phyloP scores from a whole-genome alignment of 495 filamentous ascomycete species.

The Tuber magnatum region DNA sequence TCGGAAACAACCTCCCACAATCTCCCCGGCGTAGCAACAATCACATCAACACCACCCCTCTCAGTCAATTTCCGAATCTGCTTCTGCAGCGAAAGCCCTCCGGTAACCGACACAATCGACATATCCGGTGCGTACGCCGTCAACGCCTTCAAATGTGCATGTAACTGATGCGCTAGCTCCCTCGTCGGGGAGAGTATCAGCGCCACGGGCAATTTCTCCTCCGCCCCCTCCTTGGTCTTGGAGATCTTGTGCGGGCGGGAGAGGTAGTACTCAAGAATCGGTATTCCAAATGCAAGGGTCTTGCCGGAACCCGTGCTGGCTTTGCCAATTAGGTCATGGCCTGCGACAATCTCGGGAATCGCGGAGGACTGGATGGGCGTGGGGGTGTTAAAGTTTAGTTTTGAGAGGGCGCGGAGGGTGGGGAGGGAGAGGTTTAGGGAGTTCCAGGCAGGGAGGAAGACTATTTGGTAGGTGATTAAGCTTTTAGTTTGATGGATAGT shows the following conservation, averaged over 20 bases:
- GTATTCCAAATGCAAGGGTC: slow-evolving; percentile 74
- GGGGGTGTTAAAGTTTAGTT: slow-evolving; percentile 68
- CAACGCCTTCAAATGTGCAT: slow-evolving; percentile 68
- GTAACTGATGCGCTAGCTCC: slow-evolving; percentile 86
- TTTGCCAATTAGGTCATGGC: slow-evolving; percentile 73
- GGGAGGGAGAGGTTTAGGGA: slow-evolving; percentile 60
- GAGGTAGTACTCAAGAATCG: slow-evolving; percentile 63
- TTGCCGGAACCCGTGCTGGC: slow-evolving; percentile 79
- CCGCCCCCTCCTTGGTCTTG: slow-evolving; percentile 31
- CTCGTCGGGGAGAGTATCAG: slow-evolving; percentile 87
- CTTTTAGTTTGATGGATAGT: slow-evolving; percentile 4
- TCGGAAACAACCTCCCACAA: slow-evolving; percentile 86
- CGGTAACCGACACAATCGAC: slow-evolving; percentile 74
- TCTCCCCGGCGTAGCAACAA: slow-evolving; percentile 85
- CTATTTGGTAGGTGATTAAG: slow-evolving; percentile 17
- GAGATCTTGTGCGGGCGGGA: slow-evolving; percentile 3
- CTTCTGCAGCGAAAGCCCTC: slow-evolving; percentile 85
- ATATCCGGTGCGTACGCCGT: slow-evolving; percentile 55
- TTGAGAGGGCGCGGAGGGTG: slow-evolving; percentile 64
- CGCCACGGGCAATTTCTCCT: slow-evolving; percentile 57
- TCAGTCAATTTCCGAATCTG: slow-evolving; percentile 68
- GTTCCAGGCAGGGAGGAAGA: slow-evolving; percentile 69
- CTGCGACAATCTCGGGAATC: slow-evolving; percentile 68
- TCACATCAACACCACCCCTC: slow-evolving; percentile 62
- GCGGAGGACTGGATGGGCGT: slow-evolving; percentile 68